Base-by-base conservation (phyloP, 306 rosid species). In the Arachis stenosperma region DNA sequence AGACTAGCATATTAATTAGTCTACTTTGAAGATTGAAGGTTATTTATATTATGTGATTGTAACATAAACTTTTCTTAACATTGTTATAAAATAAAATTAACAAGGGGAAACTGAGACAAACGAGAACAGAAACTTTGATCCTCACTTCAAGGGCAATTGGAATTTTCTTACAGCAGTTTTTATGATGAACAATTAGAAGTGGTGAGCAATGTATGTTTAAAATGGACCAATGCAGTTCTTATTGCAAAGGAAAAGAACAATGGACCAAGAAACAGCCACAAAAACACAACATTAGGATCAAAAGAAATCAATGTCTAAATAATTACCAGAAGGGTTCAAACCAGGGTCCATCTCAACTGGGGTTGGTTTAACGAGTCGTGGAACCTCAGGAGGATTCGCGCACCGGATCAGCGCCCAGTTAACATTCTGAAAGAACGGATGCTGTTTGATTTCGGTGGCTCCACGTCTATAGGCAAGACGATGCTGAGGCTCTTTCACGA, bases 391-490 rank as follows among this genome's bases (percentile, higher is more conserved):
- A 5, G 98, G 98, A 77, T 65, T 85, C 4, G 98, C 82, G 37
- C 98, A 94, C 15, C 99, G 95, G 76, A 94, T 91, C 29, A 94
- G 85, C 1, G 99, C 99, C 99, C 99, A 94, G 67, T 94, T 94
- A 66, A 91, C 92, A 67, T 88, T 94, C 78, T 94, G 96, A 67
- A 94, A 94, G 82, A 94, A 94, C 0, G 99, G 99, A 72, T 91
- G 97, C 50, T 94, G 99, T 75, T 94, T 94, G 43, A 94, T 81
- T 76, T 94, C 97, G 2, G 99, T 88, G 2, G 99, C 99, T 0
- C 99, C 99, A 0, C 99, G 94, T 65, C 96, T 80, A 40, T 88
- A 94, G 61, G 98, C 98, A 42, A 94, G 96, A 58, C 98, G 98
- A 70, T 94, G 91, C 81, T 94, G 97, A 39, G 98, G 98, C 83